phyloP scores from a whole-genome alignment of 73 alveolate genomes.

The Paramecium bursaria region DNA sequence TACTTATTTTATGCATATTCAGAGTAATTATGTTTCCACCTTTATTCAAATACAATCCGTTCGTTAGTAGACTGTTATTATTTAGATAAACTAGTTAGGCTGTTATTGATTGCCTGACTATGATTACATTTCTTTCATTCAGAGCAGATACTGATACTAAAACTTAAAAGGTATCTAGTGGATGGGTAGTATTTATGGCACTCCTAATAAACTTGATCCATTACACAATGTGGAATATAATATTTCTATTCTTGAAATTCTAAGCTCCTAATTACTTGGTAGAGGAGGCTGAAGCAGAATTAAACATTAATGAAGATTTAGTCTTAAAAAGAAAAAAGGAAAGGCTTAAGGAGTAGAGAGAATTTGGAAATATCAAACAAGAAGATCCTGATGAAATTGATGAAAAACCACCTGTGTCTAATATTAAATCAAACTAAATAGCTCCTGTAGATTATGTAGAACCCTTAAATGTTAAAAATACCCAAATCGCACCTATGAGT shows the following conservation, averaged over 20 bases:
- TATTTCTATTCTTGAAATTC: constrained; percentile 5
- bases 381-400: no score
- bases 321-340: not conserved
- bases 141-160: constrained; percentile 14
- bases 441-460: constrained; percentile 29
- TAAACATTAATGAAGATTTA: not conserved
- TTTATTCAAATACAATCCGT: constrained; percentile 31
- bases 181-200: constrained; percentile 48
- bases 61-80: not conserved
- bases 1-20: not conserved
- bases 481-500: constrained; percentile 23
- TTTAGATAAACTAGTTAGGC: constrained; percentile 2
- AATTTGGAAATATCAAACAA: not conserved
- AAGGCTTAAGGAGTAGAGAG: not conserved
- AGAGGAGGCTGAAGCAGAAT: constrained; percentile 35
- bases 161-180: constrained; percentile 25
- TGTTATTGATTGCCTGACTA: not conserved
- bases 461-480: constrained; percentile 32
- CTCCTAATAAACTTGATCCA: not conserved
- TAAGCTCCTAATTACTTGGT: constrained; percentile 32
- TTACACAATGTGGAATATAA: constrained; percentile 38
- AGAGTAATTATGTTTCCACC: constrained; percentile 12
- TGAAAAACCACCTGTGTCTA: no score
- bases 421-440: not conserved
- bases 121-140: not conserved